These are phyloP conservation scores for Backusella australiensis DNA, from an alignment of 192 early-diverging fungal species.

Conservation along the genomic window DNA sequence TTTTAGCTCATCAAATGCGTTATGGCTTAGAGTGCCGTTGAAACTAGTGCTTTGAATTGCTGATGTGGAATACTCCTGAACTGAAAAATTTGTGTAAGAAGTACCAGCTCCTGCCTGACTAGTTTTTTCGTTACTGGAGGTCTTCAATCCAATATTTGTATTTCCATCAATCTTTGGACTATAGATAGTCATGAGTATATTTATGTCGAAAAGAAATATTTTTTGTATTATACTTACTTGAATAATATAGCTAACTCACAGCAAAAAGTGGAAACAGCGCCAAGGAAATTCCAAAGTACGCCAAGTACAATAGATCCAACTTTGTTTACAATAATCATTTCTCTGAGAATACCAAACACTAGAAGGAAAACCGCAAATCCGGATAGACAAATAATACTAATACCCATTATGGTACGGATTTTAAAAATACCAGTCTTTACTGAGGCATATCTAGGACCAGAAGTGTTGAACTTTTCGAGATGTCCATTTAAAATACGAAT, in stretches of 20 bases:
- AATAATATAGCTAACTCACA: conserved; percentile 26
- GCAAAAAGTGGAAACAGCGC: conserved; percentile 19
- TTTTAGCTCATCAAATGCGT: conserved; percentile 19
- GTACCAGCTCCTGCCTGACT: background rate
- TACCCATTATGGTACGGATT: conserved; percentile 19
- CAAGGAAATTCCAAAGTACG: conserved; percentile 31
- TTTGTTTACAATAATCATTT: conserved; percentile 21
- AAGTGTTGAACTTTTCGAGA: conserved; percentile 15
- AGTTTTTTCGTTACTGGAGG: conserved; percentile 8
- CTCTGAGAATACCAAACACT: conserved; percentile 31
- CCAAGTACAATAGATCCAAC: conserved; percentile 18
- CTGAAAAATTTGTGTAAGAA: background rate
- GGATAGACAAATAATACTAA: conserved; percentile 20
- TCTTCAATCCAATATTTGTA: conserved; percentile 14
- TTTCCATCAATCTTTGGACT: conserved; percentile 17
- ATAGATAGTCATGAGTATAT: background rate
- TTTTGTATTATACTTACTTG: conserved; percentile 10
- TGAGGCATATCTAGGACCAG: conserved; percentile 13
- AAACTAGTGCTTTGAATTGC: background rate
- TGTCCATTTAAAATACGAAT: conserved; percentile 17
- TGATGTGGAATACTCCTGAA: conserved; percentile 2
- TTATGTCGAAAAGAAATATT: background rate
- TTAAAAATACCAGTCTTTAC: conserved; percentile 31
- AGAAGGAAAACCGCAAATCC: conserved; percentile 30
- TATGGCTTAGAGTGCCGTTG: conserved; percentile 17